These are phyloP conservation scores for Cyclostephanos tholiformis DNA, from an alignment of 108 stramenopile genomes.

Conservation along the genomic window DNA sequence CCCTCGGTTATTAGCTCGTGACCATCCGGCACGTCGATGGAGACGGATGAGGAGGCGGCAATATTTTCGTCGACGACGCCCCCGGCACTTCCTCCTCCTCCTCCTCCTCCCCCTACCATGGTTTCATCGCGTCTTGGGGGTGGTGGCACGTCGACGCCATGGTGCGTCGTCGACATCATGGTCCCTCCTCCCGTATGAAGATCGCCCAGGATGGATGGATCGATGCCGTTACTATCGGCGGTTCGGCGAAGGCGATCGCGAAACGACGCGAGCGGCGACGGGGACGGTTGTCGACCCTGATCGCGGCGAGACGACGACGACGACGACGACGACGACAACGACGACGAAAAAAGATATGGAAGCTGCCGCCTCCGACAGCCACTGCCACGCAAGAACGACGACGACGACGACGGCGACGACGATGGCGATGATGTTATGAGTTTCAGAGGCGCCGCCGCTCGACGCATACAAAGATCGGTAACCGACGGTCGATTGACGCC, in stretches of 20 bases:
- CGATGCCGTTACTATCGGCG: too few relatives aligned
- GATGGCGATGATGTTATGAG: background rate
- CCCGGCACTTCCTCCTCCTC: too few relatives aligned
- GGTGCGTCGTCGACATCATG: too few relatives aligned
- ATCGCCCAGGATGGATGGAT: too few relatives aligned
- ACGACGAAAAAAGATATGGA: background rate
- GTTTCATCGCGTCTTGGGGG: too few relatives aligned
- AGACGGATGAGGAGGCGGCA: background rate
- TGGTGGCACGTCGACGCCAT: too few relatives aligned
- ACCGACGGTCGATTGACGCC: too few relatives aligned
- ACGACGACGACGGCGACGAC: background rate
- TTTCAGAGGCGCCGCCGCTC: background rate
- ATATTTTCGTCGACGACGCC: background rate
- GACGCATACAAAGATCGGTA: background rate
- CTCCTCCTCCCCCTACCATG: background rate
- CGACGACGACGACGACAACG: background rate
- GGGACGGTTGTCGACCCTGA: too few relatives aligned
- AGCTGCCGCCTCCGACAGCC: background rate
- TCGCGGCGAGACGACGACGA: too few relatives aligned
- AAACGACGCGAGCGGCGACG: too few relatives aligned
- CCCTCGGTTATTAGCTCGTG: constrained; percentile 64
- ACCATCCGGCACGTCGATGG: constrained; percentile 6
- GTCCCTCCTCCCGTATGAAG: background rate
- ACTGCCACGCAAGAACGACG: background rate
- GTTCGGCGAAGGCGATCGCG: too few relatives aligned